Conservation (phyloP, 306 rosid genomes). For the Sechiopsis laciniata region DNA sequence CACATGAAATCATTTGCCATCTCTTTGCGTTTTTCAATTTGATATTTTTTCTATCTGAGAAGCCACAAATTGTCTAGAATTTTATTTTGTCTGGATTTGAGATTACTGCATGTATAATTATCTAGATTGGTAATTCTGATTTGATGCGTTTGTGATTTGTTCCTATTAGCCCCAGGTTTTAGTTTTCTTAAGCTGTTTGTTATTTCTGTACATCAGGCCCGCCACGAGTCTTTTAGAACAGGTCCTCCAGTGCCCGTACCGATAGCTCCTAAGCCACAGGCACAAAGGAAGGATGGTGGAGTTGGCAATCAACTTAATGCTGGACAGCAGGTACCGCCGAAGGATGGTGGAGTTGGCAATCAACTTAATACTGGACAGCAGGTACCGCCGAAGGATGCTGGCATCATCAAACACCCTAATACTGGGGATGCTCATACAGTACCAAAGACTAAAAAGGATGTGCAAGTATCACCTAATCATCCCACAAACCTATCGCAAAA, state of each 20-base stretch:
- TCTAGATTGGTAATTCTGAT: background rate
- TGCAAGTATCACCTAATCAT: constrained; percentile 37
- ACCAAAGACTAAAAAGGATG: constrained; percentile 50
- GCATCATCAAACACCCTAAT: constrained; percentile 39
- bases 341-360: constrained; percentile 43
- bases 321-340: constrained; percentile 14
- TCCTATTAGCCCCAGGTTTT: constrained; percentile 19
- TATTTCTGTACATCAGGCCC: constrained; percentile 45
- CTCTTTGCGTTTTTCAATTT: background rate
- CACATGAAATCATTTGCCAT: background rate
- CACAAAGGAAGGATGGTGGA: constrained; percentile 56
- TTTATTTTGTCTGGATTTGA: constrained; percentile 9
- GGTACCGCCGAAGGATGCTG: constrained; percentile 35
- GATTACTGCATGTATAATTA: background rate
- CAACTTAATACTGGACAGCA: constrained; percentile 35
- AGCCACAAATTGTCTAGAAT: background rate
- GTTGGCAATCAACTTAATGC: constrained; percentile 42
- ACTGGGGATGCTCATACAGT: constrained; percentile 39
- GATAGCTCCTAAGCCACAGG: constrained; percentile 60
- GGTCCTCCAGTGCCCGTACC: constrained; percentile 58
- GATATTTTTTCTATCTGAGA: background rate
- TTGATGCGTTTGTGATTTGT: background rate
- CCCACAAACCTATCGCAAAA: constrained; percentile 57
- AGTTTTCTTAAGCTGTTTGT: constrained; percentile 17
- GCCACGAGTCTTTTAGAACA: constrained; percentile 45